These are phyloP conservation scores for Paraphysoderma sedebokerense DNA, from an alignment of 371 early-diverging fungal species.

Conservation along the genomic window DNA sequence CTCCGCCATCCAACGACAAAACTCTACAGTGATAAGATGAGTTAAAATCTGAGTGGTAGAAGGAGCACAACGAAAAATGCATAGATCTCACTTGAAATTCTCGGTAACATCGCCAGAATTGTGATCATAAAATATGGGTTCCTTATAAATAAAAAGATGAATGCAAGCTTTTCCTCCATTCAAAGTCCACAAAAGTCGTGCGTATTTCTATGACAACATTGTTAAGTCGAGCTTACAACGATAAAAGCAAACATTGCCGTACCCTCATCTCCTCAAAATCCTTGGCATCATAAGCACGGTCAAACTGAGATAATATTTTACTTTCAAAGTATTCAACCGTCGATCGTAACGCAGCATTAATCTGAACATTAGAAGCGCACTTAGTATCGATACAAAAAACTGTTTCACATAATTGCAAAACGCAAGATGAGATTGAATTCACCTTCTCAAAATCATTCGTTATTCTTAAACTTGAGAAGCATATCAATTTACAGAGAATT, in stretches of 20 bases:
- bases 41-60: background rate
- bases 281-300: conserved; percentile 51
- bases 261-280: conserved; percentile 48
- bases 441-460: too few relatives aligned
- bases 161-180: conserved; percentile 62
- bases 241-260: conserved; percentile 1
- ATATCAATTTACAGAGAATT: too few relatives aligned
- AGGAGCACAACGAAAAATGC: background rate
- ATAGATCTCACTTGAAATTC: conserved; percentile 25
- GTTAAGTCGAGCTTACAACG: background rate
- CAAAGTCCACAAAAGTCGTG: conserved; percentile 43
- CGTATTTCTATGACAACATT: conserved; percentile 27
- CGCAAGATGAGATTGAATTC: too few relatives aligned
- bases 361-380: too few relatives aligned
- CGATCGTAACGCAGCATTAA: too few relatives aligned
- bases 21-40: background rate
- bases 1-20: background rate
- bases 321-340: too few relatives aligned
- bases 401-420: too few relatives aligned
- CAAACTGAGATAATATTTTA: conserved; percentile 56
- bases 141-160: conserved; percentile 66
- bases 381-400: too few relatives aligned
- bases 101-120: conserved; percentile 40
- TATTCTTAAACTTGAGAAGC: too few relatives aligned
- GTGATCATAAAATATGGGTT: conserved; percentile 63